Evolutionary conservation across 352 stramenopile species (phyloP), one percentile per base, ranked within the genome.

Genomic region (Globisporangium mamillatum): DNA sequence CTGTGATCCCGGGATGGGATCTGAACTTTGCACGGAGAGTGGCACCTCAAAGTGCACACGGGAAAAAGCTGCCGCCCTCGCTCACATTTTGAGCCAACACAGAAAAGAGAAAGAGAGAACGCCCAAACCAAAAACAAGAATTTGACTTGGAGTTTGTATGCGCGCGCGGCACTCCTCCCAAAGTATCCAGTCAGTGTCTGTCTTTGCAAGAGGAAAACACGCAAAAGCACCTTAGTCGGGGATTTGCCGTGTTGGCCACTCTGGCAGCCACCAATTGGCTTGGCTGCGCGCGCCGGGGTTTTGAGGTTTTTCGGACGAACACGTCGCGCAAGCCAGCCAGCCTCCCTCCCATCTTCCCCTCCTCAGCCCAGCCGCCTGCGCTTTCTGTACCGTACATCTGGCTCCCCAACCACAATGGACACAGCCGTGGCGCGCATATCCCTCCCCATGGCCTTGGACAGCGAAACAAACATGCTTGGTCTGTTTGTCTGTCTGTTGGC

Each of bases 181-280:
- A 50, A 50, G 44, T 52, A 52, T 52, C 44, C 44, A 52, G 44
- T 12, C 32, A 12, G 32, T 10, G 8, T 9, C 32, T 7, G 16
- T 50, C 44, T 22, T 22, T 20, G 7, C 16, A n/a, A 4, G 32
- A 20, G 41, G 44, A 65, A 65, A 65, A 65, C 60, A 65, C 60
- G 60, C 41, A 58, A 32, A 32, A 32, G 29, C 4, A 4, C 60
- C 57, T 65, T n/a, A 5, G 12, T 34, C 12, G 2, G 25, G 41
- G 41, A 34, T 73, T 78, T 72, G 69, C 25, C 74, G 74, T 79
- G 74, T 77, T 77, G 70, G 63, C 18, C 6, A 22, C 44, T 52
- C 44, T 22, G 18, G 25, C n/a, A 46, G 60, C 60, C 60, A 64
- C 44, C 60, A 56, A 54, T 54, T 52, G 44, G 41, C 29, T 32